Percentiles rank a stretch among this genome's conserved stretches.
phyloP scores from a whole-genome alignment of 2,329 filamentous ascomycete species.

The Monilinia fructigena region DNA sequence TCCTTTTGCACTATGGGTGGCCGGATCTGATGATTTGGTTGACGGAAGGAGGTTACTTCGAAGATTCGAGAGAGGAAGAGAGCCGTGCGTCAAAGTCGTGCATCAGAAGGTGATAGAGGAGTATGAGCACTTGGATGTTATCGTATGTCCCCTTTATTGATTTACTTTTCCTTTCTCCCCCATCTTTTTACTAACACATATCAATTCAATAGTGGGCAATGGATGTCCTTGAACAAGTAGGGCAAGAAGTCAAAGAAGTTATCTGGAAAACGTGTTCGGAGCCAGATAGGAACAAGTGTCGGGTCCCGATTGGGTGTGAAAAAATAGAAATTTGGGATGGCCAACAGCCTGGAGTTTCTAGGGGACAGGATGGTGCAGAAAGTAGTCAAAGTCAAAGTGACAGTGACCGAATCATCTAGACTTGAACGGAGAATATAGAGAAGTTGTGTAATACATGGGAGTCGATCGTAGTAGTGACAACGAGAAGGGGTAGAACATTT shows the following conservation, averaged over 20 bases:
- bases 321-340: constrained; percentile 34
- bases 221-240: constrained; percentile 80
- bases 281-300: constrained; percentile 34
- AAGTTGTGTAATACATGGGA: background rate
- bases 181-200: background rate
- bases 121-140: constrained; percentile 91
- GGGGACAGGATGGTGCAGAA: constrained; percentile 32
- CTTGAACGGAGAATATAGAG: background rate
- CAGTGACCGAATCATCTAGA: constrained; percentile 16
- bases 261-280: constrained; percentile 71
- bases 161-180: too few relatives aligned
- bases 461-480: background rate
- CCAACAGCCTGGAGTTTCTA: constrained; percentile 23
- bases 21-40: constrained; percentile 78
- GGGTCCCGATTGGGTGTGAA: constrained; percentile 38
- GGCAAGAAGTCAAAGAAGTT: constrained; percentile 74
- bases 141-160: constrained; percentile 43
- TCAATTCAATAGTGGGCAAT: constrained; percentile 66
- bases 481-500: background rate
- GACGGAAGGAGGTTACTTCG: constrained; percentile 74
- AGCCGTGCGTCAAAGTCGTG: constrained; percentile 78
- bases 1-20: constrained; percentile 86
- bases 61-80: constrained; percentile 71
- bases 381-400: constrained; percentile 15
- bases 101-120: constrained; percentile 80